Evolutionary conservation across 805 yeast species (phyloP), one percentile per base, ranked within the genome.

Genomic region (Candida coleopterorum): DNA sequence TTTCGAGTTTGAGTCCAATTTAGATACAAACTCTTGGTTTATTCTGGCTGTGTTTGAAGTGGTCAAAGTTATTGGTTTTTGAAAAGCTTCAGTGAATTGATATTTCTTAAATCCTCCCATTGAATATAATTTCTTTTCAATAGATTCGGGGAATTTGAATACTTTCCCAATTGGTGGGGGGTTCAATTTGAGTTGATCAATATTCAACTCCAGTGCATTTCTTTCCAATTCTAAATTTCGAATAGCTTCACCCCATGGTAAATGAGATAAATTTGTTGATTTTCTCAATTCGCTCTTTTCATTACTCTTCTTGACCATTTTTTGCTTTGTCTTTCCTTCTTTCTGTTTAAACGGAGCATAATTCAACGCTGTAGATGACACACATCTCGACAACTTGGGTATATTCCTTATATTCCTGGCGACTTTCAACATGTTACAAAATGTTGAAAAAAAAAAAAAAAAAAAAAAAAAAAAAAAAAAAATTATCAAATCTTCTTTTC

Each of bases 11-110:
- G 41, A 34, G 3, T 48, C 42, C 18, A 72, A 53, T 6, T 56
- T 55, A 12, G 58, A 41, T 9, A 78, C 50, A 31, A 78, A 57
- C 1, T 61, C 50, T 17, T 61, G 46, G 9, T 77, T 45, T 16
- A 67, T 50, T 14, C 51, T 40, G 4, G 70, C 57, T 27, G 83
- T 72, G 32, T 66, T 67, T 23, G 67, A 54, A 46, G 83, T 75
- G 3, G 79, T 64, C 41, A 85, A 53, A 1, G 86, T 64, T 3
- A 81, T 55, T 18, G 88, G 89, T 25, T 64, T 65, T 24, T 64
- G 53, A 55, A 78, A 82, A 28, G 82, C 51, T 55, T 85, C 95
- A 46, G 76, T 73, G 53, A 70, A 76, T 58, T 86, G 95, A 45
- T 68, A 69, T 42, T 77, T 78, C 48, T 77, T 75, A 60, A 84